Percentiles rank a stretch among this genome's conserved stretches.
These are phyloP conservation scores for Fraxinus xanthoxyloides DNA, from an alignment of 305 asterid species.

Conservation along the genomic window DNA sequence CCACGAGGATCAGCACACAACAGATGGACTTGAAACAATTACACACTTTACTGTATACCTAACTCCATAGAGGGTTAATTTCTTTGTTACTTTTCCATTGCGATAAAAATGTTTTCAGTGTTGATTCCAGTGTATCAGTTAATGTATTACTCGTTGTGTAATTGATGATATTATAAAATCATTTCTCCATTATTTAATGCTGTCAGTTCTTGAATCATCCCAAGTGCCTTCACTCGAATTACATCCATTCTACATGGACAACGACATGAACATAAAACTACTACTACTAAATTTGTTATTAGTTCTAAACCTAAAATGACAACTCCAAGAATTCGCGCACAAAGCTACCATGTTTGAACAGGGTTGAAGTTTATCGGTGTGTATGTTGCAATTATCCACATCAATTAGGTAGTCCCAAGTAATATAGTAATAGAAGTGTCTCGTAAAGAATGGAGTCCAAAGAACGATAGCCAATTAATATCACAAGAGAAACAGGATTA, in stretches of 20 bases:
- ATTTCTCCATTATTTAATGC: background rate
- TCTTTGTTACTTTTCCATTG: background rate
- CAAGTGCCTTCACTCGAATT: background rate
- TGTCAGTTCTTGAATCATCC: background rate
- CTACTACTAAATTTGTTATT: background rate
- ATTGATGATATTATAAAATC: background rate
- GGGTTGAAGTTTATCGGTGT: background rate
- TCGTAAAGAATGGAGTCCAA: background rate
- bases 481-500: background rate
- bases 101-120: background rate
- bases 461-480: background rate
- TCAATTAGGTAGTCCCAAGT: background rate
- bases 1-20: constrained; percentile 1
- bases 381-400: background rate
- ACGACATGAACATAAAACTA: background rate
- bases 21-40: background rate
- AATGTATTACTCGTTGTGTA: background rate
- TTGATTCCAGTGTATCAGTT: background rate
- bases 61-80: background rate
- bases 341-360: background rate
- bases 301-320: background rate
- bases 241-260: background rate
- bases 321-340: background rate
- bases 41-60: background rate
- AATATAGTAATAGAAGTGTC: background rate